Base-by-base conservation (phyloP, 345 rosid genomes). In the Citropsis articulata region DNA sequence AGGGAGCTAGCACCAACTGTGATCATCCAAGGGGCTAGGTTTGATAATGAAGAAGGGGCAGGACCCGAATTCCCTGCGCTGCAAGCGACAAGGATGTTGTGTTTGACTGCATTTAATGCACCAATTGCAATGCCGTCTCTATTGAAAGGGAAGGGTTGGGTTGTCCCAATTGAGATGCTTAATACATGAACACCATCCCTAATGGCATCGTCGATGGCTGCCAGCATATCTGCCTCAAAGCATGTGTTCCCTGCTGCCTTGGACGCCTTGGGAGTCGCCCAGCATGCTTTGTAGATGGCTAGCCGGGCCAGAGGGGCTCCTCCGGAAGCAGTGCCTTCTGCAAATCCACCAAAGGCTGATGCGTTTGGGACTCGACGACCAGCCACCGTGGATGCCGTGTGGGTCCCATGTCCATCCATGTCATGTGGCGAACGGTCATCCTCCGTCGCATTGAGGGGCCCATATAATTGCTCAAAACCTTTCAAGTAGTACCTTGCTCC, bases 11-110 rank as follows among this genome's bases (percentile, higher is more conserved):
- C 98, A 40, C 94, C 90, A 0, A 93, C 96, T 0, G 99, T 95
- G 22, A 91, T 86, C 25, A 91, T 67, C 98, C 99, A 93, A 4
- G 98, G 99, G 6, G 93, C 92, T 0, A 81, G 48, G 75, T 95
- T 95, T 0, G 96, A 87, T 68, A 92, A 74, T 4, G 93, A 86
- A 36, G 85, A 77, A 0, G 92, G 90, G 7, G 84, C 66, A 14
- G 99, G 99, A 0, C 99, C 99, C 1, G 21, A 31, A 71, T 95
- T 95, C 1, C 99, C 99, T 0, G 97, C 99, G 13, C 88, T 69
- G 63, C 91, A 89, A 3, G 78, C 90, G 61, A 90, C 94, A 0
- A 93, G 89, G 9, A 95, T 87, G 48, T 93, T 88, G 21, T 79
- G 89, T 53, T 82, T 87, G 12, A 77, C 64, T 0, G 98, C 99